Evolutionary conservation across 177 flowering plant species (phyloP), one percentile per base, ranked within the genome.

Genomic region (Vitis hybrid): DNA sequence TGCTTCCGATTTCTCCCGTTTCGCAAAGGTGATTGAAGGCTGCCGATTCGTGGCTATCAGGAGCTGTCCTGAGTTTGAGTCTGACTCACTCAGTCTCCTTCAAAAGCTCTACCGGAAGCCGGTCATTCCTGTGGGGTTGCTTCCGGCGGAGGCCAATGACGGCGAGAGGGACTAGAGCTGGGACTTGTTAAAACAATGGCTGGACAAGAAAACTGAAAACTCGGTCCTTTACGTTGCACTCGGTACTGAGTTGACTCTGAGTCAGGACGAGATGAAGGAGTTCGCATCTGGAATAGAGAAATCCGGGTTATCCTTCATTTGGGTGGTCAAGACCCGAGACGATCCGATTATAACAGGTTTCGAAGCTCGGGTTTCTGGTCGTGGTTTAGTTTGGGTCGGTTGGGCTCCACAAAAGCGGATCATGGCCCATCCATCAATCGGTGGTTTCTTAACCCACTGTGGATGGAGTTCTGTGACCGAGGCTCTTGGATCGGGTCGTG

Each of bases 281-380:
- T 55, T 85, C 51, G 85, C 89, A 2, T 69, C 45, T 2, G 86
- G 89, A 14, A 58, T 85, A 10, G 85, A 85, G 72, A 48, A 71
- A 4, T 83, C 85, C 1, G 75, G 69, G 26, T 22, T 22, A 22
- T 85, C 86, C 0, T 83, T 83, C 74, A 65, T 80, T 53, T 81
- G 82, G 86, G 85, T 72, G 2, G 51, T 68, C 58, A 60, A 56
- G 19, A 74, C 63, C 14, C 22, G 13, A 16, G 58, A 67, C 11
- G n/a, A 13, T 3, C n/a, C 0, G 49, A n/a, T 12, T 56, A 66
- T 53, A 26, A 55, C 1, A 2, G 80, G 83, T 29, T 80, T 78
- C 10, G 73, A 73, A 70, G 78, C 70, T 10, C 51, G 81, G 62
- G 65, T 64, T 10, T 49, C 3, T 11, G 74, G 61, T 2, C 68